Evolutionary conservation across 2,329 filamentous ascomycete species (phyloP).

Genomic region (Pseudocercospora ulei): DNA sequence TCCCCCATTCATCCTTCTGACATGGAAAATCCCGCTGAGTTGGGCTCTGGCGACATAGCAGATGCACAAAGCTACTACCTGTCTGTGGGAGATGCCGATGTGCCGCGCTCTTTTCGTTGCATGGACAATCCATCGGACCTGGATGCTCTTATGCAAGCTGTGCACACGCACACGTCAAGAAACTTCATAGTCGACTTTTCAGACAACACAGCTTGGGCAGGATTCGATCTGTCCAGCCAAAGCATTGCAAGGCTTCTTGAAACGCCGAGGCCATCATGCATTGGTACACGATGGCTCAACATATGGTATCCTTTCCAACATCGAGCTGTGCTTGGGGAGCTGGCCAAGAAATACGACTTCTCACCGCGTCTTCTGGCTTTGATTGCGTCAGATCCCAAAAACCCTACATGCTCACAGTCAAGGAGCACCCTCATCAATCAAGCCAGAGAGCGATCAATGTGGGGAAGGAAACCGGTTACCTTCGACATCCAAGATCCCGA

Average conservation of each 20-base stretch:
- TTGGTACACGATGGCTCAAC: constrained; percentile 63
- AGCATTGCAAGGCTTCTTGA: constrained; percentile 39
- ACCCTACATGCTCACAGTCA: constrained; percentile 17
- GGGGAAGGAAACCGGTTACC: constrained; percentile 11
- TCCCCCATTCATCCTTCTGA: background rate
- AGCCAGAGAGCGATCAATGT: constrained; percentile 8
- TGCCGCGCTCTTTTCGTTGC: constrained; percentile 39
- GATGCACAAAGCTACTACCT: constrained; percentile 21
- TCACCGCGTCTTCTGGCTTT: constrained; percentile 56
- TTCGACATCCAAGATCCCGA: constrained; percentile 7
- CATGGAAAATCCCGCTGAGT: constrained; percentile 15
- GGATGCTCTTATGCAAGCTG: constrained; percentile 37
- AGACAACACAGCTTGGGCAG: constrained; percentile 47
- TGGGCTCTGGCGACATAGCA: constrained; percentile 2
- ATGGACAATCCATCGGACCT: constrained; percentile 48
- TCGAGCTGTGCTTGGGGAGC: constrained; percentile 45
- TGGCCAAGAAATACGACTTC: constrained; percentile 57
- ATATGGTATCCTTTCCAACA: constrained; percentile 60
- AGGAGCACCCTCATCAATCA: constrained; percentile 13
- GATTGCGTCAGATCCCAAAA: constrained; percentile 50
- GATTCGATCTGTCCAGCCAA: constrained; percentile 44
- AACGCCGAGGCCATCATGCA: constrained; percentile 40
- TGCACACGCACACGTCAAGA: constrained; percentile 37
- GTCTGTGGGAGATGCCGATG: constrained; percentile 15
- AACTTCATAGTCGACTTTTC: constrained; percentile 62